phyloP scores from a whole-genome alignment of 2,329 filamentous ascomycete species.

The Pseudogymnoascus sp. region DNA sequence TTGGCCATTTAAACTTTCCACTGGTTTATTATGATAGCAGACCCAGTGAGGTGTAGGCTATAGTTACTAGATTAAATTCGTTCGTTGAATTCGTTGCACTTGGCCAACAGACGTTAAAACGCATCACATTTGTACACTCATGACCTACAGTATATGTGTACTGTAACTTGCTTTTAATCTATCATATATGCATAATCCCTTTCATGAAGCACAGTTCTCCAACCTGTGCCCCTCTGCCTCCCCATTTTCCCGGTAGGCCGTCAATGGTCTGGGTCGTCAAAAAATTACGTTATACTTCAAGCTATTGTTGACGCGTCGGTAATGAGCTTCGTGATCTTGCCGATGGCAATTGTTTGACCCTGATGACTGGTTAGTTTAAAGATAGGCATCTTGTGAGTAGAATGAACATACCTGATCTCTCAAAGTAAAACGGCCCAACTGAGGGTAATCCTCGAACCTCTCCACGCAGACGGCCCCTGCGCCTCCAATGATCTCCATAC shows the following conservation, averaged over 20 bases:
- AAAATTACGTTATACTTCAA: conserved; percentile 6
- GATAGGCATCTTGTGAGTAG: conserved; percentile 19
- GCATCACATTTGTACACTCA: not conserved
- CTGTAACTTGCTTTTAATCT: conserved; percentile 5
- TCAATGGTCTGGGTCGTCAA: not conserved
- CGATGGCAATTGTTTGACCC: conserved; percentile 98
- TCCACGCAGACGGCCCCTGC: conserved; percentile 87
- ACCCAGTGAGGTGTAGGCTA: not conserved
- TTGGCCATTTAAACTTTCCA: not conserved
- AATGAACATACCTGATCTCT: conserved; percentile 62
- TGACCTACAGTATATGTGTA: not conserved
- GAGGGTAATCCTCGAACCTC: conserved; percentile 89
- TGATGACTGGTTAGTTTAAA: conserved; percentile 32
- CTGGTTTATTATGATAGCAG: not conserved
- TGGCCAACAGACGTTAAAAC: not conserved
- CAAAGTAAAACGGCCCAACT: conserved; percentile 83
- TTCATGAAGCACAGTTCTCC: conserved; percentile 7
- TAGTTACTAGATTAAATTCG: not conserved
- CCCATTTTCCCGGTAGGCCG: not conserved
- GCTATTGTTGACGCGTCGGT: conserved; percentile 20
- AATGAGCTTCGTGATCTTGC: conserved; percentile 93
- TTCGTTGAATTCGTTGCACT: not conserved
- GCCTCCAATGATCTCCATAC: conserved; percentile 77
- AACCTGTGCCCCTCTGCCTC: not conserved
- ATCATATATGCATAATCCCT: conserved; percentile 5